A percentile compares a stretch with the other conserved stretches of the same genome.
Evolutionary conservation across 2,329 filamentous ascomycete species (phyloP).

Genomic region (Xylariaceae sp.): DNA sequence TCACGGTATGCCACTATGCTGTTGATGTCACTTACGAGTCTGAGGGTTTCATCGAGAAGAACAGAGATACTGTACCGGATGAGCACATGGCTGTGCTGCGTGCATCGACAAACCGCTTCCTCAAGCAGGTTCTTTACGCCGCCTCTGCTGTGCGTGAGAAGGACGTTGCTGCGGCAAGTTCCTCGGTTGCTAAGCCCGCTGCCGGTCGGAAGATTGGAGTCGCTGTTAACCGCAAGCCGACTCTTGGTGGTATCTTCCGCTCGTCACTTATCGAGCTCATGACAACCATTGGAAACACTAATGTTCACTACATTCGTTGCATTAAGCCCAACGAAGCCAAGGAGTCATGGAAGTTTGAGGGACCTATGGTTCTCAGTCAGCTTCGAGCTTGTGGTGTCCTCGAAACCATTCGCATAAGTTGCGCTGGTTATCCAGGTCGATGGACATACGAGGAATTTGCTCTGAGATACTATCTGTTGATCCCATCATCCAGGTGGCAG

Average conservation of each 20-base stretch:
- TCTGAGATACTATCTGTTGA: slow-evolving; percentile 95
- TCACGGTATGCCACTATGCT: slow-evolving; percentile 97
- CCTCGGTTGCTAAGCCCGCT: slow-evolving; percentile 71
- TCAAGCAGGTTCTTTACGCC: slow-evolving; percentile 77
- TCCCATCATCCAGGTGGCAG: slow-evolving; percentile 84
- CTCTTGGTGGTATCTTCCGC: slow-evolving; percentile 96
- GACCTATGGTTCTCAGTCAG: slow-evolving; percentile 97
- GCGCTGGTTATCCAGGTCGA: slow-evolving; percentile 90
- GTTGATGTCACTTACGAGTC: slow-evolving; percentile 98
- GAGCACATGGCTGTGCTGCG: slow-evolving; percentile 94
- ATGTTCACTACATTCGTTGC: slow-evolving; percentile 98
- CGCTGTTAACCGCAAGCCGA: slow-evolving; percentile 92
- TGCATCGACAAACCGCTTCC: slow-evolving; percentile 77
- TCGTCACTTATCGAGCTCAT: slow-evolving; percentile 97
- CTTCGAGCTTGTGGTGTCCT: slow-evolving; percentile 96
- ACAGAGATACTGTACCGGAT: slow-evolving; percentile 95
- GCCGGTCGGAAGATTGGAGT: slow-evolving; percentile 83
- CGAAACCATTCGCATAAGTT: slow-evolving; percentile 96
- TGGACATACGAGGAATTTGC: slow-evolving; percentile 99
- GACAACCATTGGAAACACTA: slow-evolving; percentile 94
- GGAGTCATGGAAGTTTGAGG: slow-evolving; percentile 95
- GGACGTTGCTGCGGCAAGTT: slow-evolving; percentile 61
- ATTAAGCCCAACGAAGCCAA: slow-evolving; percentile 99
- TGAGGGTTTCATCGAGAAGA: slow-evolving; percentile 99
- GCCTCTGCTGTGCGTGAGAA: slow-evolving; percentile 86